Conservation (phyloP, 2,329 filamentous ascomycete genomes). For the Pyrenophora seminiperda region DNA sequence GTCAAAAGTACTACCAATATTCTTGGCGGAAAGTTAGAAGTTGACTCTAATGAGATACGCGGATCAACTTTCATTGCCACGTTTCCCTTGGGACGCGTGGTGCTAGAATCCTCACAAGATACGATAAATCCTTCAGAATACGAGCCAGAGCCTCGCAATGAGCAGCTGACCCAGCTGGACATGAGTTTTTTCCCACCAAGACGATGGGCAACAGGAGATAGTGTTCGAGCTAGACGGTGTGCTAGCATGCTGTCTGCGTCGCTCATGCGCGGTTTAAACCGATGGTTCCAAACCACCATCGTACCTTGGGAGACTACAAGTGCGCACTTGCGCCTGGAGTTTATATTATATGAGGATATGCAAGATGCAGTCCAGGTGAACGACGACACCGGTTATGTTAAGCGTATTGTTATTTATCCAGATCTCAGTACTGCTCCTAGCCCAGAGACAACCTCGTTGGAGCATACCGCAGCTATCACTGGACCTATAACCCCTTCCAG, state of each 20-base stretch:
- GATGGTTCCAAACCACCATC: slow-evolving; percentile 4
- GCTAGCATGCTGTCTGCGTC: slow-evolving; percentile 1
- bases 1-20: slow-evolving; percentile 10
- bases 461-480: neutral
- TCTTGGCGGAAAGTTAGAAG: neutral
- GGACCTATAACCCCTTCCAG: slow-evolving; percentile 8
- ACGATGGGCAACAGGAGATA: neutral
- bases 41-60: slow-evolving; percentile 6
- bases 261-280: neutral
- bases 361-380: neutral
- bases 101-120: neutral
- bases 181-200: slow-evolving; percentile 6
- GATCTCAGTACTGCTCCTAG: neutral
- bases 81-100: neutral
- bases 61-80: slow-evolving; percentile 8
- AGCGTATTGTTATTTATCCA: slow-evolving; percentile 6
- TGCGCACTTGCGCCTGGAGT: neutral
- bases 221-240: neutral
- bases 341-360: slow-evolving; percentile 6
- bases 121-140: neutral
- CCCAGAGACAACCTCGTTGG: neutral
- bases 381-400: neutral
- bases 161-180: neutral
- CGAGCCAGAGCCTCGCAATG: neutral
- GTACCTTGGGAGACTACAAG: slow-evolving; percentile 4